phyloP scores from a whole-genome alignment of 768 basidiomycete species.

The Mycena latifolia region DNA sequence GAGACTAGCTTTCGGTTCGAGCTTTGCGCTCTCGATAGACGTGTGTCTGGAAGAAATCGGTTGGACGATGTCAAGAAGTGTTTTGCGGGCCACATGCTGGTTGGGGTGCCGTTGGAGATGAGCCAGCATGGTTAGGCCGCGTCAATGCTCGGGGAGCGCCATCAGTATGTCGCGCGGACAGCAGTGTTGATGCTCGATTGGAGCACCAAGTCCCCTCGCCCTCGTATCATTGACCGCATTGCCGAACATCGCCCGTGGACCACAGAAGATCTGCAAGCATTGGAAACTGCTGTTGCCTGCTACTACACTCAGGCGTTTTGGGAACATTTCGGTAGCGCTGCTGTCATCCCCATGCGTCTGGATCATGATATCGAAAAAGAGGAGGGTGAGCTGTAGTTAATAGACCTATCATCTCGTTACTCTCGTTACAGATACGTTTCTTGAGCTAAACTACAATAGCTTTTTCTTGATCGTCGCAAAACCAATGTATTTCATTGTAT shows the following conservation, averaged over 20 bases:
- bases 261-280: not conserved
- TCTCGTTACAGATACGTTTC: no score
- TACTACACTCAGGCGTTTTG: no score
- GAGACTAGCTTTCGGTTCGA: conserved; percentile 8
- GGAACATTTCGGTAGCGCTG: no score
- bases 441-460: no score
- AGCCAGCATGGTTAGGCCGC: conserved; percentile 7
- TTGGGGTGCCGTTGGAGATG: conserved; percentile 4
- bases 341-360: no score
- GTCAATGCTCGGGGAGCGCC: not conserved
- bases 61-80: not conserved
- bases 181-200: conserved; percentile 5
- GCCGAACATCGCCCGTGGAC: not conserved
- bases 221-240: not conserved
- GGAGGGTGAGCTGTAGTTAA: no score
- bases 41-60: not conserved
- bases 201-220: not conserved
- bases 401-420: no score
- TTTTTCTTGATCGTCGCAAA: no score
- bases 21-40: conserved; percentile 3
- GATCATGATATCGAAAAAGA: no score
- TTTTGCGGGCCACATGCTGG: conserved; percentile 1
- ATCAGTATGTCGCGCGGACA: not conserved
- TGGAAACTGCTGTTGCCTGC: no score
- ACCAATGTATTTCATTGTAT: no score